phyloP scores from a whole-genome alignment of 768 basidiomycete genomes.

The Strobilomyces dryophilus region DNA sequence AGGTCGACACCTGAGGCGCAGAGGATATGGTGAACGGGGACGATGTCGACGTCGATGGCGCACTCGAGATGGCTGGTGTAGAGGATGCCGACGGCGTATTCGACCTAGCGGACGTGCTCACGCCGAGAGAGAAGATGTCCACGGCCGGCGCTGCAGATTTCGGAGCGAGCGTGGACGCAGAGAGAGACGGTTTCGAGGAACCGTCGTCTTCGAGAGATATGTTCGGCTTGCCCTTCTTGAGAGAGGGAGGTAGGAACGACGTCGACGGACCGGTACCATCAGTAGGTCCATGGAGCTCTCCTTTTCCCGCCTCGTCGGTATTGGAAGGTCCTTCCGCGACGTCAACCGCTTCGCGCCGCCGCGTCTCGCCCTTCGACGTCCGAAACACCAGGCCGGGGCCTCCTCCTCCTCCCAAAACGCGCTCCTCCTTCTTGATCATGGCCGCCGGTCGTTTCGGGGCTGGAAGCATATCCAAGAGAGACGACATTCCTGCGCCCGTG shows the following conservation, averaged over 20 bases:
- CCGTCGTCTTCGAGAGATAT: not conserved
- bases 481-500: constrained; percentile 55
- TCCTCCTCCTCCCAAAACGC: constrained; percentile 61
- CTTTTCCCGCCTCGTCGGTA: constrained; percentile 9
- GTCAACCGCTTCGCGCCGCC: constrained; percentile 9
- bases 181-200: constrained; percentile 6
- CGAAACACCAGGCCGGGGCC: constrained; percentile 63
- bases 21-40: constrained; percentile 56
- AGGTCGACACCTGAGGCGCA: constrained; percentile 65
- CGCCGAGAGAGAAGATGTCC: too few species aligned
- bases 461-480: constrained; percentile 69
- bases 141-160: too few species aligned
- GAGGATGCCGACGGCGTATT: not conserved
- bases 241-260: constrained; percentile 55
- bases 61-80: constrained; percentile 12
- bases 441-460: constrained; percentile 57
- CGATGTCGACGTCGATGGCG: constrained; percentile 60
- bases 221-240: too few species aligned
- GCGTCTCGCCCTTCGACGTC: constrained; percentile 21
- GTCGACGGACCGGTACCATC: constrained; percentile 26
- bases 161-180: constrained; percentile 3
- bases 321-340: constrained; percentile 21
- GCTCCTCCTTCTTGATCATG: constrained; percentile 38
- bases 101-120: not conserved
- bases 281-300: not conserved